These are phyloP conservation scores for Juglanconis oblonga DNA, from an alignment of 2,329 filamentous ascomycete genomes.

Conservation along the genomic window DNA sequence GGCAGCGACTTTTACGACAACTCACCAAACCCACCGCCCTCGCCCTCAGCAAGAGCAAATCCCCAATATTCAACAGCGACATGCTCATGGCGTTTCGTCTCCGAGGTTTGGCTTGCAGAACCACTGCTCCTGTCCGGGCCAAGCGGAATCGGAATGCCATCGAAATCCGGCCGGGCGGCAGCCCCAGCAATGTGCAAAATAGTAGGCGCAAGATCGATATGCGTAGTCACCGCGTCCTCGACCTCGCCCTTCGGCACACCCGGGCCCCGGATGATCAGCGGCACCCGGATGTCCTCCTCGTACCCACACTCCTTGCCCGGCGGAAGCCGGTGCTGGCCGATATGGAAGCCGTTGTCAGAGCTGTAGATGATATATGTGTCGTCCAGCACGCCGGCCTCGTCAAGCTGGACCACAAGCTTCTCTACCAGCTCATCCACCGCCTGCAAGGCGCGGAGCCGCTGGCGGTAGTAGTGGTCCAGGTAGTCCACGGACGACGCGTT, in stretches of 20 bases:
- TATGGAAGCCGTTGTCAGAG: conserved; percentile 58
- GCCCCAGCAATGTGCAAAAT: conserved; percentile 45
- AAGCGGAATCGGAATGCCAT: conserved; percentile 49
- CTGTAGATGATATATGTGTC: conserved; percentile 59
- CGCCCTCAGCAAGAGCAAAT: conserved; percentile 30
- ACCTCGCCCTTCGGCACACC: conserved; percentile 42
- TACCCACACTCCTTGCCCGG: conserved; percentile 57
- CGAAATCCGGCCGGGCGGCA: conserved; percentile 47
- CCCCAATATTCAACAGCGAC: conserved; percentile 48
- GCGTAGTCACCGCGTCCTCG: conserved; percentile 51
- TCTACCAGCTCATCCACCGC: conserved; percentile 55
- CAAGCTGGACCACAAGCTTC: conserved; percentile 40
- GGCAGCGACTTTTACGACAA: not conserved
- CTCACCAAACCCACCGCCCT: conserved; percentile 16
- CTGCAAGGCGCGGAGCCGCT: conserved; percentile 50
- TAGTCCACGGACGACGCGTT: conserved; percentile 37
- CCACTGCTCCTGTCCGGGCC: not conserved
- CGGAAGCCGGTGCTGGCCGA: conserved; percentile 55
- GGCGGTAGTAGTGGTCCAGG: conserved; percentile 49
- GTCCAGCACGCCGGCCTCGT: conserved; percentile 55
- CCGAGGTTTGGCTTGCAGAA: not conserved
- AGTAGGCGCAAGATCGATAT: conserved; percentile 63
- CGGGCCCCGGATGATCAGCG: conserved; percentile 58
- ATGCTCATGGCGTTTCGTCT: conserved; percentile 39
- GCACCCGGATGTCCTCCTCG: conserved; percentile 59